These are phyloP conservation scores for Naganishia albida DNA, from an alignment of 1,284 basidiomycete species.

Conservation along the genomic window DNA sequence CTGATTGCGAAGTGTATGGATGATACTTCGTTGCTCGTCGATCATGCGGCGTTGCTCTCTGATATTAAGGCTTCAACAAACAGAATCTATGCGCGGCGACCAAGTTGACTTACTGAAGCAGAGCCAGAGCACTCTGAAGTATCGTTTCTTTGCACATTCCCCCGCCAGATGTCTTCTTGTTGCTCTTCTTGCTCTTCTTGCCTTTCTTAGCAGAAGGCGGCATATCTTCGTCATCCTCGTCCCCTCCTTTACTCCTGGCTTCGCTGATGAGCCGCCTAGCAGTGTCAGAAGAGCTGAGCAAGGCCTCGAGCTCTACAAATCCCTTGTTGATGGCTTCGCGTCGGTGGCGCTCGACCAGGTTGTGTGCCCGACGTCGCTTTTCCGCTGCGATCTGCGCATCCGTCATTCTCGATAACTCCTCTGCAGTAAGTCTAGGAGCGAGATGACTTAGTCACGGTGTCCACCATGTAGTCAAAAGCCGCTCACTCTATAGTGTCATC, in stretches of 20 bases:
- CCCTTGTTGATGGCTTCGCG: conserved; percentile 26
- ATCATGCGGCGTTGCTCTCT: conserved; percentile 26
- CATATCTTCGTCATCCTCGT: conserved; percentile 15
- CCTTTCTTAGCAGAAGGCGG: conserved; percentile 12
- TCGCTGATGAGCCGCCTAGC: conserved; percentile 17
- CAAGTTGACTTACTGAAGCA: conserved; percentile 4
- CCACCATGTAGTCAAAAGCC: too few species aligned
- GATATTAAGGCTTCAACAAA: neutral
- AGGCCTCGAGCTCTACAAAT: conserved; percentile 21
- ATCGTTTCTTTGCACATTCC: conserved; percentile 29
- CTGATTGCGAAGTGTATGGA: conserved; percentile 20
- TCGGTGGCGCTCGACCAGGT: conserved; percentile 21
- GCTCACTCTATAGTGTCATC: conserved; percentile 21
- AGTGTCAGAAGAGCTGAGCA: conserved; percentile 20
- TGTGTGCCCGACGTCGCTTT: conserved; percentile 23
- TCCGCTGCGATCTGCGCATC: conserved; percentile 24
- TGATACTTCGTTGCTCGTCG: conserved; percentile 25
- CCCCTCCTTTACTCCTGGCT: conserved; percentile 11
- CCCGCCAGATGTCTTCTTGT: conserved; percentile 24
- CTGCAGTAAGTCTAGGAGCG: conserved; percentile 12
- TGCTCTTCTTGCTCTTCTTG: conserved; percentile 27
- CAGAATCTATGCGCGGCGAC: too few species aligned
- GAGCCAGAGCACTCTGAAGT: conserved; percentile 14
- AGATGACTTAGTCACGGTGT: too few species aligned
- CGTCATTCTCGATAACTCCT: conserved; percentile 24